Conservation (phyloP, 305 asterid genomes). For the Fraxinus latifolia region DNA sequence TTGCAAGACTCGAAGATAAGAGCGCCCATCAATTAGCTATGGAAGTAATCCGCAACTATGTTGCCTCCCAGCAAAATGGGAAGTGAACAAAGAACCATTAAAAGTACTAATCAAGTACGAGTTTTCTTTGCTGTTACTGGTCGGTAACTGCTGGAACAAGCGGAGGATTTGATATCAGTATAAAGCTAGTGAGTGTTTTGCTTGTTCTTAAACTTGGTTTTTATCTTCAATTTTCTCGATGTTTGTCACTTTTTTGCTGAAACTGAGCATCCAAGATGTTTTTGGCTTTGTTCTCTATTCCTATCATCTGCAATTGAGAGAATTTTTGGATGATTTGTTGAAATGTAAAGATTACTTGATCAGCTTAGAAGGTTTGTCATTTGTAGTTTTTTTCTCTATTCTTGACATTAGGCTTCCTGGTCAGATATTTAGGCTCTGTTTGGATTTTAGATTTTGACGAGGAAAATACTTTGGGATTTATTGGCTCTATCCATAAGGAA, state of each 20-base stretch:
- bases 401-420: not conserved
- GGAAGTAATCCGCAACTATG: slow-evolving; percentile 73
- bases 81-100: slow-evolving; percentile 31
- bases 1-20: slow-evolving; percentile 65
- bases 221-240: slow-evolving; percentile 13
- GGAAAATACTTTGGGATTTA: not conserved
- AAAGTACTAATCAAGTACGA: not conserved
- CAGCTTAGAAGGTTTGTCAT: not conserved
- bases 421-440: not conserved
- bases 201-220: slow-evolving; percentile 11
- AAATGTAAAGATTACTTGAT: not conserved
- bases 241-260: not conserved
- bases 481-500: not conserved
- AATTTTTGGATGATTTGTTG: not conserved
- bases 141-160: slow-evolving; percentile 26
- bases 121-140: slow-evolving; percentile 25
- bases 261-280: not conserved
- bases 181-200: slow-evolving; percentile 19
- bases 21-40: slow-evolving; percentile 80
- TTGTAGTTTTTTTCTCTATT: not conserved
- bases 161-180: not conserved
- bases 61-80: slow-evolving; percentile 66
- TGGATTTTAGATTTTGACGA: not conserved
- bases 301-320: not conserved
- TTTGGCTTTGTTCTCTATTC: not conserved